These are phyloP conservation scores for Dipteronia sinensis DNA, from an alignment of 345 rosid species.

Conservation along the genomic window DNA sequence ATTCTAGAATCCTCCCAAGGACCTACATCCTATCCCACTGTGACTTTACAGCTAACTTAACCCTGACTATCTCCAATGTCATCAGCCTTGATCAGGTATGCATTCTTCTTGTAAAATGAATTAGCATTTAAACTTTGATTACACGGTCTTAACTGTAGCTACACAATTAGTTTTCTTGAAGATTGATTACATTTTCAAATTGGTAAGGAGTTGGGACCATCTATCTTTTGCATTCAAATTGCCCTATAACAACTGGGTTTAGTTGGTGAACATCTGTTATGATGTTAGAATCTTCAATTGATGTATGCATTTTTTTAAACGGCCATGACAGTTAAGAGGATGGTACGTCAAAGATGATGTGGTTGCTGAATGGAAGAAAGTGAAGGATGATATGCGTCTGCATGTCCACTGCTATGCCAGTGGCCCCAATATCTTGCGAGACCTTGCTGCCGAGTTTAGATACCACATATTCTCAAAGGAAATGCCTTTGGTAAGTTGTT, in stretches of 20 bases:
- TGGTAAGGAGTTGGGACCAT: not conserved
- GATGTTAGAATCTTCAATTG: not conserved
- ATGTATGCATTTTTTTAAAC: not conserved
- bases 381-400: slow-evolving; percentile 57
- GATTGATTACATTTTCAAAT: not conserved
- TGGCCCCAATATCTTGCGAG: slow-evolving; percentile 64
- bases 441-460: slow-evolving; percentile 84
- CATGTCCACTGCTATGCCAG: slow-evolving; percentile 84
- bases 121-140: not conserved
- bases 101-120: slow-evolving; percentile 7
- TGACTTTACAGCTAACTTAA: slow-evolving; percentile 86
- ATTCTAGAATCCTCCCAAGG: slow-evolving; percentile 61
- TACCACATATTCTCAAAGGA: slow-evolving; percentile 95
- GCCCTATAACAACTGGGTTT: not conserved
- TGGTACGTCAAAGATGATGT: slow-evolving; percentile 92
- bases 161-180: not conserved
- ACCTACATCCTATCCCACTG: slow-evolving; percentile 90
- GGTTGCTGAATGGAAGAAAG: slow-evolving; percentile 91
- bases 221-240: not conserved
- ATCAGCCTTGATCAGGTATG: slow-evolving; percentile 76
- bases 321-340: slow-evolving; percentile 58
- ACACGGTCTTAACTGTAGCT: not conserved
- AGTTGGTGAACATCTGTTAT: not conserved
- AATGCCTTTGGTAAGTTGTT: slow-evolving; percentile 70
- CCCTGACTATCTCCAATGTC: slow-evolving; percentile 73